Base-by-base conservation (phyloP, 805 yeast species). In the Sugiyamaella chiloensis region DNA sequence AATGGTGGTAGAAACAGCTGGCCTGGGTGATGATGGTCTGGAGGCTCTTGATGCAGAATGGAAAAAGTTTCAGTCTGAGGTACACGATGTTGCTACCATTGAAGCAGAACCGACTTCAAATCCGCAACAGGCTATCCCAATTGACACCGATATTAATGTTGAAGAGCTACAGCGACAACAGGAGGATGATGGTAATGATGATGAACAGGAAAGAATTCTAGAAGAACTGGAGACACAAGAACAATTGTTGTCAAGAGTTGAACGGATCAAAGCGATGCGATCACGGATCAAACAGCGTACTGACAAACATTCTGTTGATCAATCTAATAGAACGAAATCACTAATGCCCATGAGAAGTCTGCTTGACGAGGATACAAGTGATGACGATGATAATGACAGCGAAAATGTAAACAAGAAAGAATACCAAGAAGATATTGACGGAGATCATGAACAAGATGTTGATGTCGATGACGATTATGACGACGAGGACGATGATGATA, bases 171-270 rank as follows among this genome's bases (percentile, higher is more conserved):
- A 35, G 42, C 14, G 24, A 23, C 31, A 42, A n/a, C 35, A 40
- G 16, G 45, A 27, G 23, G 44, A 23, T 9, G 48, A 39, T 1
- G 30, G 19, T 2, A 46, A 44, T 3, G 42, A 40, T 14, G 54
- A 52, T 19, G 36, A 40, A n/a, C 41, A 42, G 39, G 49, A 46
- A 2, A 34, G 37, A 9, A 16, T 32, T 11, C 24, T 34, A 3
- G 47, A 50, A 11, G 52, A 50, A 42, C 30, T 43, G 12, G 54
- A 47, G 17, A 19, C 27, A 8, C 56, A 50, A 36, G 42, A 46
- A n/a, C 42, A 50, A 21, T 24, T 52, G 24, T 30, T 37, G 20
- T 7, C 17, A 21, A 36, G 45, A 31, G 50, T 52, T 8, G 52
- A 47, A 21, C 40, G 27, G 16, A 17, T 47, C 12, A 44, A 48